A percentile compares a stretch with the other conserved stretches of the same genome.
Conservation (phyloP, 441 rosid genomes). For the Cnidoscolus chayamansa region DNA sequence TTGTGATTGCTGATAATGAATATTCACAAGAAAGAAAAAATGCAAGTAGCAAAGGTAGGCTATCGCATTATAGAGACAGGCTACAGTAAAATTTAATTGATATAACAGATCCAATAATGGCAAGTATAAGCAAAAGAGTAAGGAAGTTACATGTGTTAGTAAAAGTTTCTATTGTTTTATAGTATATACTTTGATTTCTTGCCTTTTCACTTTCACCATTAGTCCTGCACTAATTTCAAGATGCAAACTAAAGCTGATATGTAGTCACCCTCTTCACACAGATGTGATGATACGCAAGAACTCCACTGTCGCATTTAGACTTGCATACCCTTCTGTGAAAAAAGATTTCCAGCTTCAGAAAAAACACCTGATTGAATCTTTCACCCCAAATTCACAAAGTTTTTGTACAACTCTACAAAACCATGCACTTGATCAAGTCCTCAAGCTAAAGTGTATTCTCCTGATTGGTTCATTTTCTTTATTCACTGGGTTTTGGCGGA, state of each 20-base stretch:
- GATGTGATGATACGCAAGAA: background rate
- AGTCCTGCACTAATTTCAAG: slow-evolving; percentile 7
- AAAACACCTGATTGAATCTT: background rate
- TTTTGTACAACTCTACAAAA: background rate
- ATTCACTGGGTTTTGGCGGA: slow-evolving; percentile 6
- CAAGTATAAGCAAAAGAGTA: background rate
- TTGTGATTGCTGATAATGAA: too few species aligned
- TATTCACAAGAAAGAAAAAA: too few species aligned
- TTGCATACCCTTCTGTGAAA: too few species aligned
- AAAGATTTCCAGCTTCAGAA: background rate
- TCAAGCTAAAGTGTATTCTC: slow-evolving; percentile 9
- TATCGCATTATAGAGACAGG: too few species aligned
- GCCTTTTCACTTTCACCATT: slow-evolving; percentile 4
- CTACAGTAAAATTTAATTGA: too few species aligned
- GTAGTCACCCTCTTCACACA: background rate
- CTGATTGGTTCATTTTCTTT: slow-evolving; percentile 7
- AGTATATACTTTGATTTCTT: background rate
- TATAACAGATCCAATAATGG: background rate
- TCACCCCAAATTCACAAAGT: background rate
- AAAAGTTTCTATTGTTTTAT: background rate
- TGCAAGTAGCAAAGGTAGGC: too few species aligned
- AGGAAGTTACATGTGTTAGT: background rate
- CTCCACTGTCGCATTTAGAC: background rate
- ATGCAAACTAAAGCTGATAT: slow-evolving; percentile 15
- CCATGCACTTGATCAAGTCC: background rate